These are phyloP conservation scores for Lipomyces kockii DNA, from an alignment of 805 yeast genomes.

Conservation along the genomic window DNA sequence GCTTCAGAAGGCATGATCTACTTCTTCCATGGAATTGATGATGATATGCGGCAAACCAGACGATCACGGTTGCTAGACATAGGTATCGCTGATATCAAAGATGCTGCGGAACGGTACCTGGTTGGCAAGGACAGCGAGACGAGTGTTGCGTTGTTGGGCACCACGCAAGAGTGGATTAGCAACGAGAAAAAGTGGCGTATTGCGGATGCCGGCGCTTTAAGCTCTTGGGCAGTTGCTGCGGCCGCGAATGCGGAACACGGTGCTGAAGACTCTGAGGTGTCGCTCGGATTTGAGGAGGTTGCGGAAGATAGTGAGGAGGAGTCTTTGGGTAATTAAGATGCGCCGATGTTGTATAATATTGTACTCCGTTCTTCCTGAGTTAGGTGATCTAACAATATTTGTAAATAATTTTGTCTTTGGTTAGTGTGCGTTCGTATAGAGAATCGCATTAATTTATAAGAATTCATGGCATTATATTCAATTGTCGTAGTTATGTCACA, in stretches of 20 bases:
- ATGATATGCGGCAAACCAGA: conserved; percentile 77
- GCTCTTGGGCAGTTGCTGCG: background rate
- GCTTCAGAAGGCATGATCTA: conserved; percentile 72
- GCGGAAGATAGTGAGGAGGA: background rate
- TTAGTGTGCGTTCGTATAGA: too few relatives aligned
- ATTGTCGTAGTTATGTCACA: too few relatives aligned
- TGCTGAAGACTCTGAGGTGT: conserved; percentile 3
- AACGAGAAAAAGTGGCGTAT: conserved; percentile 21
- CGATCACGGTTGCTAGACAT: conserved; percentile 76
- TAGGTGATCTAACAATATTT: too few relatives aligned
- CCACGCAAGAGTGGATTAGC: conserved; percentile 16
- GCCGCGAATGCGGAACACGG: conserved; percentile 9
- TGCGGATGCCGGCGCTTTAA: conserved; percentile 5
- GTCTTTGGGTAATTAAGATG: background rate
- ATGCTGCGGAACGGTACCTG: conserved; percentile 72
- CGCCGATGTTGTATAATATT: background rate
- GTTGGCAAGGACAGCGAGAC: conserved; percentile 28
- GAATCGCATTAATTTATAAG: too few relatives aligned
- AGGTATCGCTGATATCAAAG: conserved; percentile 60
- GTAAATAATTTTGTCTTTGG: too few relatives aligned
- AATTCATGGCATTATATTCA: too few relatives aligned
- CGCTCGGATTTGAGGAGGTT: background rate
- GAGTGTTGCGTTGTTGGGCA: conserved; percentile 27
- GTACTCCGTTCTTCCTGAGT: background rate
- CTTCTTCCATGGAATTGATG: conserved; percentile 72